phyloP scores from a whole-genome alignment of 805 yeast genomes.

The Starmerella apicola region DNA sequence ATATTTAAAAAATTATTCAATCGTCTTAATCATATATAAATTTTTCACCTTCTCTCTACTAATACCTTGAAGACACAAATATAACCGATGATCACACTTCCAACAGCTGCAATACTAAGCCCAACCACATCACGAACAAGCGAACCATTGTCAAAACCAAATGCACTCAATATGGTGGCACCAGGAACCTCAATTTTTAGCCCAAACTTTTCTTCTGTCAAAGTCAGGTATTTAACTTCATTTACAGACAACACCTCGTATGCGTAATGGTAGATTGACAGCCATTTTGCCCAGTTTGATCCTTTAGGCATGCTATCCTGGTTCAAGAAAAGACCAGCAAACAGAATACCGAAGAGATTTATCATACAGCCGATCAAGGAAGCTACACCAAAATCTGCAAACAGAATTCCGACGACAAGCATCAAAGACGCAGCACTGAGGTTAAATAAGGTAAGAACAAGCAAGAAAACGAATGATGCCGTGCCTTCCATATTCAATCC shows the following conservation, averaged over 20 bases:
- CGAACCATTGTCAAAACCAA: conserved; percentile 81
- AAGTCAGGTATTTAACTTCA: conserved; percentile 75
- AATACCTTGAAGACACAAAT: conserved; percentile 59
- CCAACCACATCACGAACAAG: conserved; percentile 52
- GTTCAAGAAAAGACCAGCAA: conserved; percentile 89
- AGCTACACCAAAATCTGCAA: conserved; percentile 85
- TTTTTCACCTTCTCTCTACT: conserved; percentile 53
- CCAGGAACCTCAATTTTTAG: conserved; percentile 94
- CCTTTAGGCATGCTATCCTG: conserved; percentile 48
- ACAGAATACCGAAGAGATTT: conserved; percentile 69
- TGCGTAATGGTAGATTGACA: conserved; percentile 89
- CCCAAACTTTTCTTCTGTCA: conserved; percentile 83
- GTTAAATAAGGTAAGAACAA: conserved; percentile 69
- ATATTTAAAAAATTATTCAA: not conserved
- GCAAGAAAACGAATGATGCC: conserved; percentile 57
- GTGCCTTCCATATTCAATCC: conserved; percentile 70
- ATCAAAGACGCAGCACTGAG: conserved; percentile 76
- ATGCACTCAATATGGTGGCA: conserved; percentile 88
- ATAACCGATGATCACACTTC: conserved; percentile 60
- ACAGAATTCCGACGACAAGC: conserved; percentile 72
- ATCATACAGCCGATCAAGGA: conserved; percentile 77
- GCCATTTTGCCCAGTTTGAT: conserved; percentile 55
- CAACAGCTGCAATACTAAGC: conserved; percentile 43
- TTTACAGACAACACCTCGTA: conserved; percentile 87
- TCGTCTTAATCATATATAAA: not conserved